Base-by-base conservation (phyloP, 73 alveolate species). In the Effrenium voratum region DNA sequence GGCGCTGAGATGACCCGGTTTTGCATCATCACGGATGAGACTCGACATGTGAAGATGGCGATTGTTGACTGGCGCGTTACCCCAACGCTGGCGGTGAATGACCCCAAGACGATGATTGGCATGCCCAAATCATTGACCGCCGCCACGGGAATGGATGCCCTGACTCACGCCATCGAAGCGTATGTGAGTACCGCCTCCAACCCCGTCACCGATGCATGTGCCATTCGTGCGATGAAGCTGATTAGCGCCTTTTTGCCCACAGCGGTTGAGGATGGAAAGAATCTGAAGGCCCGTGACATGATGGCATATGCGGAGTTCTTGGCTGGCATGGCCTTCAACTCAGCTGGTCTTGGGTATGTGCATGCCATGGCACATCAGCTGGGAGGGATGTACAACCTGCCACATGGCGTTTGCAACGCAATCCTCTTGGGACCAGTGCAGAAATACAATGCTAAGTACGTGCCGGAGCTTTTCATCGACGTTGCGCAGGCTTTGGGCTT, bases 291-390 rank as follows among this genome's bases (percentile, higher is more conserved):
- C 2, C 30, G 94, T 0, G 94, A 86, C 60, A 81, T 81, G 92
- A 81, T 81, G 92, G 63, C 82, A 5, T 81, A 81, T 16, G 95
- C 95, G 8, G 95, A 87, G 72, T 87, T 87, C 72, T 49, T 87
- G 50, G 95, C 95, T 5, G 95, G 95, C 70, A 87, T 87, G 95
- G 95, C 95, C 32, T 87, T 87, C 95, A 87, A 87, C 55, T 45
- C 76, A 3, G 95, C 95, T 5, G 45, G 95, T 32, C 60, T 87
- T 36, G 95, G 95, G 72, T 87, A 87, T 63, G 95, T 87, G 30
- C 95, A 87, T 34, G 95, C 95, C 83, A 87, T 87, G 95, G 95
- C 95, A 12, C 95, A 87, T 46, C 95, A 87, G 72, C 83, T 87
- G 30, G 95, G 95, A 5, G 95, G 95, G 12, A 36, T 87, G 50